Evolutionary conservation across 2,329 filamentous ascomycete genomes (phyloP).

Genomic region (Neurospora sp.): DNA sequence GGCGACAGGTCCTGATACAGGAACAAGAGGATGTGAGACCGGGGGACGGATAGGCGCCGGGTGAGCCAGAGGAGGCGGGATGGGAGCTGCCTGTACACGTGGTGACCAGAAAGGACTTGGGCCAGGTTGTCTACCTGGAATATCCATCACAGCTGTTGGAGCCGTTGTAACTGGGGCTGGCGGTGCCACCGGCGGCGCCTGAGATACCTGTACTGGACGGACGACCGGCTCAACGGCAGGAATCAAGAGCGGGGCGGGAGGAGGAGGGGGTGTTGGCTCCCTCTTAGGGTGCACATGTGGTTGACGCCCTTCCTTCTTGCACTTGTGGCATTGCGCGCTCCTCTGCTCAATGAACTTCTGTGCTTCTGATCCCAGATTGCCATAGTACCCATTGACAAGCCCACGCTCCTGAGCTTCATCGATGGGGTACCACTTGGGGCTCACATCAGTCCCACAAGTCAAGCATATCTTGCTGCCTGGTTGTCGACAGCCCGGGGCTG

Average conservation of each 20-base stretch:
- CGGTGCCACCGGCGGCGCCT: background rate
- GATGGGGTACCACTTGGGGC: conserved; percentile 63
- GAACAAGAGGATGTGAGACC: conserved; percentile 11
- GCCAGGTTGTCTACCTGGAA: conserved; percentile 6
- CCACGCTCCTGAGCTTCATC: conserved; percentile 41
- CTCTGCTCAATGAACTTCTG: conserved; percentile 50
- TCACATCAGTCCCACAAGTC: conserved; percentile 59
- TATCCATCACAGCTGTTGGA: background rate
- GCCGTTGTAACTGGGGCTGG: background rate
- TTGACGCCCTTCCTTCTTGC: conserved; percentile 45
- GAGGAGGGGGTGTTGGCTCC: conserved; percentile 21
- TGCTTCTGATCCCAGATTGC: conserved; percentile 43
- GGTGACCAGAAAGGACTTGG: conserved; percentile 14
- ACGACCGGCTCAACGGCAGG: background rate
- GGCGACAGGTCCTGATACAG: conserved; percentile 9
- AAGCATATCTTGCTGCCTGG: conserved; percentile 48
- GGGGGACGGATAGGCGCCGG: conserved; percentile 26
- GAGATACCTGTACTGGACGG: background rate
- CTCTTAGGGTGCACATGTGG: conserved; percentile 25
- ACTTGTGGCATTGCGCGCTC: conserved; percentile 68
- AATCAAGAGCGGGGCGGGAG: conserved; percentile 6
- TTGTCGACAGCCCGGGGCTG: conserved; percentile 21
- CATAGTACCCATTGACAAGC: conserved; percentile 42
- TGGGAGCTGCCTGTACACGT: conserved; percentile 5
- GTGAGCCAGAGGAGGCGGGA: conserved; percentile 9